phyloP scores from a whole-genome alignment of 306 rosid genomes.

The Cercis canadensis region DNA sequence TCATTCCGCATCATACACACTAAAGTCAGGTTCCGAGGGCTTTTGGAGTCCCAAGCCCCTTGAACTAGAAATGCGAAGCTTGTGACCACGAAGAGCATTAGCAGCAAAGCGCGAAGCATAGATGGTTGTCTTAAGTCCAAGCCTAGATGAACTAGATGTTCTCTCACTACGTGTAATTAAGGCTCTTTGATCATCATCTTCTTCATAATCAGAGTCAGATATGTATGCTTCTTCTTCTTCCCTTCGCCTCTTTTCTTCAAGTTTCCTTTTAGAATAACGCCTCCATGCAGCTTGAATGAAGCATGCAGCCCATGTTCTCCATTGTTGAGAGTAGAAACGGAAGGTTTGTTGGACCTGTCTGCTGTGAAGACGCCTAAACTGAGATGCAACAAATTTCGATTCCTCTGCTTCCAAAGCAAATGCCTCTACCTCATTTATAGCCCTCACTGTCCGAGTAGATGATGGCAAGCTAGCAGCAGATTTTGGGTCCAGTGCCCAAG shows the following conservation, averaged over 20 bases:
- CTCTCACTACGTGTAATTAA: too few species aligned
- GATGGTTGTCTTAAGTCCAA: too few species aligned
- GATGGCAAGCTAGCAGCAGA: slow-evolving; percentile 86
- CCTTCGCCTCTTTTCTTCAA: slow-evolving; percentile 51
- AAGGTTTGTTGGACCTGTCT: slow-evolving; percentile 44
- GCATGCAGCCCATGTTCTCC: slow-evolving; percentile 82
- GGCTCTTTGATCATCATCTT: too few species aligned
- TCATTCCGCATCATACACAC: too few species aligned
- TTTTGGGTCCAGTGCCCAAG: slow-evolving; percentile 95
- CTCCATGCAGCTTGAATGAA: slow-evolving; percentile 84
- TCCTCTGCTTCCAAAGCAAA: slow-evolving; percentile 86
- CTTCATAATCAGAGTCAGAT: too few species aligned
- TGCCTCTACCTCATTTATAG: slow-evolving; percentile 82
- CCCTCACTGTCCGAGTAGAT: slow-evolving; percentile 84
- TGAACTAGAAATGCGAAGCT: too few species aligned
- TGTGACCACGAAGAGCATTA: too few species aligned
- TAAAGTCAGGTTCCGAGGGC: too few species aligned
- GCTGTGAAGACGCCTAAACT: slow-evolving; percentile 68
- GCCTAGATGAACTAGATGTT: too few species aligned
- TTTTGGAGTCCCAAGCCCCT: too few species aligned
- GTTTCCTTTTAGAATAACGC: slow-evolving; percentile 56
- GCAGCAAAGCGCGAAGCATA: too few species aligned
- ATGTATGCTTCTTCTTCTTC: slow-evolving; percentile 43
- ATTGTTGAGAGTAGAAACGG: slow-evolving; percentile 78
- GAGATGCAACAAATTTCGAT: slow-evolving; percentile 85